These are phyloP conservation scores for Gastrolobium villosum DNA, from an alignment of 306 rosid genomes.

Conservation along the genomic window DNA sequence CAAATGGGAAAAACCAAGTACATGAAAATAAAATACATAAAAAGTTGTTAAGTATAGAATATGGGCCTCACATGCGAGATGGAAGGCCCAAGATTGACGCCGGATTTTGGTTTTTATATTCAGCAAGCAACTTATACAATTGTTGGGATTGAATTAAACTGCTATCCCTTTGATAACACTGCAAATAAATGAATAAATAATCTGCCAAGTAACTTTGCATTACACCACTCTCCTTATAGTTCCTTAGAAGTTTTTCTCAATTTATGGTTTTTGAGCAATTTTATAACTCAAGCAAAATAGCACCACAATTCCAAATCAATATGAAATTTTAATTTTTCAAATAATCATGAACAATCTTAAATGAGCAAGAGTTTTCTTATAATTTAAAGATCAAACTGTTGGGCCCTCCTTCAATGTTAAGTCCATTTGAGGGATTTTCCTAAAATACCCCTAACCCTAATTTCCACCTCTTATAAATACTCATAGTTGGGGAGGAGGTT, in stretches of 20 bases:
- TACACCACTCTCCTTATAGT: neutral
- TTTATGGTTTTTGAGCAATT: neutral
- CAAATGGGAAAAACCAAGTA: conserved; percentile 13
- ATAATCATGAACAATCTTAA: neutral
- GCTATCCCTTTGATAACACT: neutral
- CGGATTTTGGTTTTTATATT: conserved; percentile 45
- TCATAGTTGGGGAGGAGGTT: too few relatives aligned
- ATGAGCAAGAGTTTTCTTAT: too few relatives aligned
- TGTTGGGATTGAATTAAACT: neutral
- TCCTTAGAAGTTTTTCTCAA: neutral
- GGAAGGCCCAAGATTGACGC: conserved; percentile 59
- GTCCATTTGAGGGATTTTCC: too few relatives aligned
- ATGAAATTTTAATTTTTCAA: neutral
- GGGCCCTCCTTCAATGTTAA: too few relatives aligned
- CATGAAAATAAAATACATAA: conserved; percentile 16
- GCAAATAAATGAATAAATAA: neutral
- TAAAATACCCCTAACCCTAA: too few relatives aligned
- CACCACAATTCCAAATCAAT: neutral
- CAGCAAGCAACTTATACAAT: neutral
- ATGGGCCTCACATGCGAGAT: conserved; percentile 61
- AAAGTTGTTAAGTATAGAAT: conserved; percentile 31
- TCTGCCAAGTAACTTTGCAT: neutral
- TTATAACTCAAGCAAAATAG: neutral
- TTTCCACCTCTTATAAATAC: too few relatives aligned
- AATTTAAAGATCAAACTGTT: too few relatives aligned